These are phyloP conservation scores for Boletus pseudopeckii DNA, from an alignment of 768 basidiomycete genomes.

Conservation along the genomic window DNA sequence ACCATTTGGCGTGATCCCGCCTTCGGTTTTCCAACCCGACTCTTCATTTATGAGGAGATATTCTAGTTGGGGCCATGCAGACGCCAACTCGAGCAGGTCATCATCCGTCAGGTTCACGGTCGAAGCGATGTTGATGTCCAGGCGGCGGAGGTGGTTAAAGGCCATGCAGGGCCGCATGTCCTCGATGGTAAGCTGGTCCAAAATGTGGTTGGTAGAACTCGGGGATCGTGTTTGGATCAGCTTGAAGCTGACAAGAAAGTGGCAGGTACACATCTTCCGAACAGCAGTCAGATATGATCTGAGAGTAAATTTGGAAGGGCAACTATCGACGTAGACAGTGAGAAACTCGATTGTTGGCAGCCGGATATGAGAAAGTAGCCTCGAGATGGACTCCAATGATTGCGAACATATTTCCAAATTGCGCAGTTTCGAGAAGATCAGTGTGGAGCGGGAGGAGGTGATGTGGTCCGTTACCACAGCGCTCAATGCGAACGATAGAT, in stretches of 20 bases:
- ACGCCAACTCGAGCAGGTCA: constrained; percentile 12
- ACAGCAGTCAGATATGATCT: constrained; percentile 3
- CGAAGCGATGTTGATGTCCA: constrained; percentile 13
- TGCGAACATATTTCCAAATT: constrained; percentile 11
- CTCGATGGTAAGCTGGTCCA: constrained; percentile 16
- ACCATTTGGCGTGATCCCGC: constrained; percentile 18
- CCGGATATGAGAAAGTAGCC: background rate
- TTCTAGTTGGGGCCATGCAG: constrained; percentile 18
- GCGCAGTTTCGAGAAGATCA: constrained; percentile 10
- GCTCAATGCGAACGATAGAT: constrained; percentile 10
- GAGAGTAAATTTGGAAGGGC: constrained; percentile 8
- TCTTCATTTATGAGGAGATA: constrained; percentile 16
- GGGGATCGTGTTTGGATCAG: constrained; percentile 10
- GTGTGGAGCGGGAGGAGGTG: background rate
- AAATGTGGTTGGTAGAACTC: background rate
- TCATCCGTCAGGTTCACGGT: constrained; percentile 8
- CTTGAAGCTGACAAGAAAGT: constrained; percentile 4
- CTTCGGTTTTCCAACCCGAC: constrained; percentile 17
- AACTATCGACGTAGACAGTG: constrained; percentile 5
- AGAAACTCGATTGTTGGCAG: constrained; percentile 9
- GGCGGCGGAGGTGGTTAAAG: constrained; percentile 9
- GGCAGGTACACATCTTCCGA: constrained; percentile 4
- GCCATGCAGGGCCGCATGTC: constrained; percentile 16
- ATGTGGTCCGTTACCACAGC: background rate
- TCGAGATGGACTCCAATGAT: constrained; percentile 1